These are phyloP conservation scores for Aschersonia sp. DNA, from an alignment of 2,329 filamentous ascomycete species.

Conservation along the genomic window DNA sequence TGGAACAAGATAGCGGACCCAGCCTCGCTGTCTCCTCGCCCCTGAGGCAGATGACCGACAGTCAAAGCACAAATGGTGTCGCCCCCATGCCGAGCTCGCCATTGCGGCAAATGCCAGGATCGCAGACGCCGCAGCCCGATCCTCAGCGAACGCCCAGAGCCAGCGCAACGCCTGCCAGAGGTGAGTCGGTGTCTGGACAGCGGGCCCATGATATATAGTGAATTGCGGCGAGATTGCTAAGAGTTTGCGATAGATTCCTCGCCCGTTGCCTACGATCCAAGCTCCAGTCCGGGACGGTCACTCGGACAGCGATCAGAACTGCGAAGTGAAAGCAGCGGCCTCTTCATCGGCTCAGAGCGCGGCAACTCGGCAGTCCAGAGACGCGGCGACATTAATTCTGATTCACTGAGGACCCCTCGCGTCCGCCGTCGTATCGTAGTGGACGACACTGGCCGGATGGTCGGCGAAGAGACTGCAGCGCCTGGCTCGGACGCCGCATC, in stretches of 20 bases:
- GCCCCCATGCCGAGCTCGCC: constrained; percentile 40
- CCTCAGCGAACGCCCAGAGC: constrained; percentile 59
- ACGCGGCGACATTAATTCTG: constrained; percentile 78
- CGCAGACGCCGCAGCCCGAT: constrained; percentile 33
- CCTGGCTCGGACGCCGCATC: constrained; percentile 44
- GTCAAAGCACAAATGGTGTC: constrained; percentile 31
- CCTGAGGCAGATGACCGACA: constrained; percentile 40
- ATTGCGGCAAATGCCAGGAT: constrained; percentile 42
- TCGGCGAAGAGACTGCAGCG: constrained; percentile 36
- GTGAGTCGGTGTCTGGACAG: constrained; percentile 22
- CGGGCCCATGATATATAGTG: not conserved
- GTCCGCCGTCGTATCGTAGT: constrained; percentile 41
- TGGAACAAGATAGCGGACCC: constrained; percentile 12
- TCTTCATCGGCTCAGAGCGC: constrained; percentile 60
- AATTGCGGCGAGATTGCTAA: constrained; percentile 3
- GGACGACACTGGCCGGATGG: constrained; percentile 38
- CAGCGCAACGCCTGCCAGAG: constrained; percentile 44
- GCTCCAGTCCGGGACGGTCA: constrained; percentile 67
- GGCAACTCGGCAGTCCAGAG: constrained; percentile 39
- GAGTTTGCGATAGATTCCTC: constrained; percentile 56
- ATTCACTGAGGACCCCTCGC: constrained; percentile 45
- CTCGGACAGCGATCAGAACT: constrained; percentile 53
- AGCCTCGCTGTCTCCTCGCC: constrained; percentile 34
- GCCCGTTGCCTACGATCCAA: constrained; percentile 79
- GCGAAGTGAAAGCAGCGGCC: constrained; percentile 69